Conservation (phyloP, 2,329 filamentous ascomycete species). For the Claviceps cyperi region DNA sequence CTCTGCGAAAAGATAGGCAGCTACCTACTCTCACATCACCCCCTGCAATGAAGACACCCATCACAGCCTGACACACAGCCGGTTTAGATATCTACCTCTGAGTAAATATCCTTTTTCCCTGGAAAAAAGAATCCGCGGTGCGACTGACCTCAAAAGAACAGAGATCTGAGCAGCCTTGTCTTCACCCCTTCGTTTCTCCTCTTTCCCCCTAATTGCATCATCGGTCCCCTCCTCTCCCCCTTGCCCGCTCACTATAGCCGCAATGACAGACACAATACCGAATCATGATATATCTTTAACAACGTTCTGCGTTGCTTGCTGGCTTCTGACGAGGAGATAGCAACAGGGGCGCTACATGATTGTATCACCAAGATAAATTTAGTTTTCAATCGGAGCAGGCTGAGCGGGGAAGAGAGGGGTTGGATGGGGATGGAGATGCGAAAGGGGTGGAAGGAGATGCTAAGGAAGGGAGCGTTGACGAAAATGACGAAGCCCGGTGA, state of each 20-base stretch:
- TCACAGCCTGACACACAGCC: slow-evolving; percentile 1
- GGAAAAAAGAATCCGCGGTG: slow-evolving; percentile 1
- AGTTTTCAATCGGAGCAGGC: slow-evolving; percentile 42
- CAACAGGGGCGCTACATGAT: background rate
- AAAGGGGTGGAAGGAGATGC: background rate
- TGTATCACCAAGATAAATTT: slow-evolving; percentile 14
- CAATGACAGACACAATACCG: slow-evolving; percentile 19
- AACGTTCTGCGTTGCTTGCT: background rate
- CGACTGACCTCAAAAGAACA: slow-evolving; percentile 25
- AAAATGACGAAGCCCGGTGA: slow-evolving; percentile 25
- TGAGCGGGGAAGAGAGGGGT: slow-evolving; percentile 8
- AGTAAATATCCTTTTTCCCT: background rate
- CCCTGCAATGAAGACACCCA: slow-evolving; percentile 4
- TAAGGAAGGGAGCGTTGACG: background rate
- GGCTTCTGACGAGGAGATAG: background rate
- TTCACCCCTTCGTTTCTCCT: background rate
- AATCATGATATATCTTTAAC: background rate
- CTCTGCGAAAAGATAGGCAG: background rate
- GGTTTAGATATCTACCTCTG: background rate
- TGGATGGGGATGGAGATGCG: background rate
- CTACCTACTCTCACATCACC: no score
- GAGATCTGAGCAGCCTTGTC: slow-evolving; percentile 31
- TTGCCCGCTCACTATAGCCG: slow-evolving; percentile 13
- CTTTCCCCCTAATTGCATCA: background rate
- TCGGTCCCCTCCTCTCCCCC: background rate